Base-by-base conservation (phyloP, 2,329 filamentous ascomycete genomes). In the Monilinia laxa region DNA sequence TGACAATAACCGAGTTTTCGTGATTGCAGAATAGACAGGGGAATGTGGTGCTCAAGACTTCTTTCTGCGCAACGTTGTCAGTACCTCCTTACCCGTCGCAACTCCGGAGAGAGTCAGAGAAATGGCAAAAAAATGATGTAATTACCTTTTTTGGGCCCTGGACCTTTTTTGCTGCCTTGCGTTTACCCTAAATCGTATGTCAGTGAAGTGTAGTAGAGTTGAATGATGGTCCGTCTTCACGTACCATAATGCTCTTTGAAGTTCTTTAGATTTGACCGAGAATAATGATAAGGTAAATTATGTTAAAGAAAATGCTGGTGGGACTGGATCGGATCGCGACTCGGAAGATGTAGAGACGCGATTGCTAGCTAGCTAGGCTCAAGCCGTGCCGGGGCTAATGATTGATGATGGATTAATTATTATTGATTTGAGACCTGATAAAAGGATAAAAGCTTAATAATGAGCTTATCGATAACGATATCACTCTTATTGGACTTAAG, bases 11-110 rank as follows among this genome's bases (percentile, higher is more conserved):
- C 0, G 93, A 92, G 72, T 92, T 95, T 77, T 98, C 95, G 80
- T 98, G 93, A 78, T 97, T 98, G 84, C 95, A 99, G 81, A 99
- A 99, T 56, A 99, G 88, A 77, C 95, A 99, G 67, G 93, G 92
- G 79, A 99, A 99, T n/a, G 87, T 86, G 3, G 91, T 93, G 4
- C 90, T 84, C 23, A 95, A 84, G 52, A 87, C 85, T 73, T 93
- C 90, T 77, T 85, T 80, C 88, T 90, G 72, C 68, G 35, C 11
- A 31, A 51, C 20, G 16, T 40, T 23, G 53, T 62, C 51, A 63
- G 59, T 63, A 42, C 25, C 16, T 63, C 31, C 35, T 10, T 51
- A 35, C 7, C 31, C 31, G 47, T 51, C 47, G 55, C 65, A 52
- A 56, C 53, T 31, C 42, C 3, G 38, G 6, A 42, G 54, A 59